Percentiles rank a stretch among this genome's conserved stretches.
These are phyloP conservation scores for Henckelia pumila DNA, from an alignment of 257 asterid species.

Conservation along the genomic window DNA sequence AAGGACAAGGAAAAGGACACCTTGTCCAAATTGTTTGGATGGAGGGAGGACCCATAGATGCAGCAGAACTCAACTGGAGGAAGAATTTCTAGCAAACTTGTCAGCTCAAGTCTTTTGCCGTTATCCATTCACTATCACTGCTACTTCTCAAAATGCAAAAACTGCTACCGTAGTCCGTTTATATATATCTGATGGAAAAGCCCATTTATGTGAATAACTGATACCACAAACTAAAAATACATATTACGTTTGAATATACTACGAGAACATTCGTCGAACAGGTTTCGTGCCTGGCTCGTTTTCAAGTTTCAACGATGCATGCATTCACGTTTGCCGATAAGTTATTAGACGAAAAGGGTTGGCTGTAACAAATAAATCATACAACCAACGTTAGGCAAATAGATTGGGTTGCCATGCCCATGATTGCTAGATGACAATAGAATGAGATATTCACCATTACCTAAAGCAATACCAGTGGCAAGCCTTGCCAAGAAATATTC, in stretches of 20 bases:
- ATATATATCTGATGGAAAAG: not conserved
- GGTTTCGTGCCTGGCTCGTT: constrained; percentile 2
- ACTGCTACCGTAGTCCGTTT: not conserved
- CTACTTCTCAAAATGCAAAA: constrained; percentile 16
- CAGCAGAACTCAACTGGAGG: constrained; percentile 88
- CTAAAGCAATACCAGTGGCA: not conserved
- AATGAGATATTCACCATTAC: not conserved
- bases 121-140: constrained; percentile 36
- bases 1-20: constrained; percentile 36
- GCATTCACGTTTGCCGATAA: not conserved
- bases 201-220: not conserved
- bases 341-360: not conserved
- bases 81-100: constrained; percentile 53
- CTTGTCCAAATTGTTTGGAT: constrained; percentile 75
- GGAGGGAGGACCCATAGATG: constrained; percentile 79
- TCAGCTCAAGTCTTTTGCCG: constrained; percentile 32
- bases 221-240: constrained; percentile 9
- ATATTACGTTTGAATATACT: not conserved
- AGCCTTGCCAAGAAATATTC: not conserved
- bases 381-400: not conserved
- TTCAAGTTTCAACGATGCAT: not conserved
- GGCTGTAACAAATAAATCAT: not conserved
- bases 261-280: constrained; percentile 37
- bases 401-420: not conserved
- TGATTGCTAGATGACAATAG: not conserved